These are phyloP conservation scores for Trypanosoma lewisi DNA, from an alignment of 208 protist species.

Conservation along the genomic window DNA sequence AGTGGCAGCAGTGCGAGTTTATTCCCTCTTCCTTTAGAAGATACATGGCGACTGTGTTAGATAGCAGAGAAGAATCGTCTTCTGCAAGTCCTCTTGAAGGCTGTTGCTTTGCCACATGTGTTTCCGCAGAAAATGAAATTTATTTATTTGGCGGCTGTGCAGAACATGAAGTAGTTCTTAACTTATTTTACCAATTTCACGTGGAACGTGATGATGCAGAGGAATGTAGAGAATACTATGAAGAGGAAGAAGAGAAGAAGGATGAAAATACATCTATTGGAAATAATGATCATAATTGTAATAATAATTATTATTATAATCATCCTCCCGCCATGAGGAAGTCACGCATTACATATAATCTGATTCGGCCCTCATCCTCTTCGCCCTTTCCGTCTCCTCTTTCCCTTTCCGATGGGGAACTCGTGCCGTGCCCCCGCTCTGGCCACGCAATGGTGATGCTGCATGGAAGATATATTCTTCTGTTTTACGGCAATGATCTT, in stretches of 20 bases:
- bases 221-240: neutral
- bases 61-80: neutral
- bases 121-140: conserved; percentile 4
- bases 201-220: neutral
- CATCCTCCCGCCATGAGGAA: neutral
- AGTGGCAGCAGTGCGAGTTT: conserved; percentile 23
- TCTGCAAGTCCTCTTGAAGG: neutral
- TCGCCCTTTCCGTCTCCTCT: too few species aligned
- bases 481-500: conserved; percentile 28
- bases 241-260: neutral
- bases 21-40: neutral
- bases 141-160: conserved; percentile 22
- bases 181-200: conserved; percentile 16
- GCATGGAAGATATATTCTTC: conserved; percentile 8
- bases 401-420: neutral
- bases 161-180: conserved; percentile 1
- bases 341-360: conserved; percentile 8
- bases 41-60: neutral
- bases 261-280: neutral
- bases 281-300: too few species aligned
- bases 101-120: conserved; percentile 22
- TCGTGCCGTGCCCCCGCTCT: conserved; percentile 1
- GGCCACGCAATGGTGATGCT: conserved; percentile 19
- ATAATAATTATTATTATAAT: neutral
- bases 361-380: conserved; percentile 14